Evolutionary conservation across 495 filamentous ascomycete species (phyloP).

Genomic region (Tuber borchii): DNA sequence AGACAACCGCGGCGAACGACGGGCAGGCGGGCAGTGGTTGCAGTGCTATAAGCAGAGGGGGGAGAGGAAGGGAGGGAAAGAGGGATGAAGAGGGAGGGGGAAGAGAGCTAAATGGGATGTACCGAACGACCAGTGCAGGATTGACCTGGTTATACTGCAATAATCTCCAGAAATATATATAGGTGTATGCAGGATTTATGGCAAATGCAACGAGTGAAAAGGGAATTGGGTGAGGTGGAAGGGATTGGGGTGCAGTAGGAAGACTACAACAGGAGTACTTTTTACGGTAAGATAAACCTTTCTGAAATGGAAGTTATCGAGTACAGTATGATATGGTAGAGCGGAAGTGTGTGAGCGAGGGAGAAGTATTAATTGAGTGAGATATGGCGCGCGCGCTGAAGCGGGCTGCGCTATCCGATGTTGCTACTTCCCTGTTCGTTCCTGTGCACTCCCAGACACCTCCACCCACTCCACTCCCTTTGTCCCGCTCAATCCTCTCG

Average conservation of each 20-base stretch:
- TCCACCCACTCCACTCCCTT: not conserved
- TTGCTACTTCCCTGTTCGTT: slow-evolving; percentile 18
- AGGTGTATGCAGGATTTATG: not conserved
- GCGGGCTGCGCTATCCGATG: slow-evolving; percentile 35
- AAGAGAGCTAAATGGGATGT: not conserved
- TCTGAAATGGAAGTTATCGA: slow-evolving; percentile 8
- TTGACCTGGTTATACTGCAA: not conserved
- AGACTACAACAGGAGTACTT: slow-evolving; percentile 10
- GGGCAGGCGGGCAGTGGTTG: slow-evolving; percentile 3
- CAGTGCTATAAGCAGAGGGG: not conserved
- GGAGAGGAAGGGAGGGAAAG: not conserved
- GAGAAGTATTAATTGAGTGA: slow-evolving; percentile 32
- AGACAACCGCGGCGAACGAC: not conserved
- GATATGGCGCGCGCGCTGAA: slow-evolving; percentile 30
- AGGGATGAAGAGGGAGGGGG: not conserved
- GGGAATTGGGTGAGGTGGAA: slow-evolving; percentile 7
- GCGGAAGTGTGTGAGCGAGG: slow-evolving; percentile 18
- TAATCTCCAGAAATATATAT: not conserved
- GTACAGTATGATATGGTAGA: not conserved
- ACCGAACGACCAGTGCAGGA: not conserved
- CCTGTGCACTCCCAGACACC: not conserved
- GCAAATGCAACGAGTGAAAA: not conserved
- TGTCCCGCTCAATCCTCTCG: not conserved
- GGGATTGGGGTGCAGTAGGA: slow-evolving; percentile 2
- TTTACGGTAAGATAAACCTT: not conserved